Evolutionary conservation across 108 stramenopile species (phyloP).

Genomic region (Stephanodiscus minutulus): DNA sequence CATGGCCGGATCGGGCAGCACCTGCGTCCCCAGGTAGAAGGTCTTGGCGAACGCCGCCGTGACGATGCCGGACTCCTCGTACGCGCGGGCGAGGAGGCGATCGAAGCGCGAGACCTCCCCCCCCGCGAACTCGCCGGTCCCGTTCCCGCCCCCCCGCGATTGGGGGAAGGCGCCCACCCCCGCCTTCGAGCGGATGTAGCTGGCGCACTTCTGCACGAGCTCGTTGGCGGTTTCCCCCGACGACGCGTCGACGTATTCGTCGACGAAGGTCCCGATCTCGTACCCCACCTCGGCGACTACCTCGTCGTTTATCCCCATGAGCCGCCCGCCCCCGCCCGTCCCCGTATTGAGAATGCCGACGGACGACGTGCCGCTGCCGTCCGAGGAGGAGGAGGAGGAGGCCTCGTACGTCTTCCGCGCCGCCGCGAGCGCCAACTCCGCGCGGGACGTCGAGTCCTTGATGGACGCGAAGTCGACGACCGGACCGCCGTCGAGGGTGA

Average conservation of each 20-base stretch:
- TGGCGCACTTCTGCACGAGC: slow-evolving; percentile 69
- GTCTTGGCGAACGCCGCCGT: slow-evolving; percentile 96
- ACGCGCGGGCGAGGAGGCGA: slow-evolving; percentile 69
- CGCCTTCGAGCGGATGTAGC: slow-evolving; percentile 68
- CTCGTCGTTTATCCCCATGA: slow-evolving; percentile 89
- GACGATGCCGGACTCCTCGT: slow-evolving; percentile 94
- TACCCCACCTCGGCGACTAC: slow-evolving; percentile 86
- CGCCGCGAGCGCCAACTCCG: slow-evolving; percentile 67
- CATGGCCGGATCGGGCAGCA: slow-evolving; percentile 67
- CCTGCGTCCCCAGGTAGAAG: slow-evolving; percentile 92
- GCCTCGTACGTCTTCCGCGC: slow-evolving; percentile 60
- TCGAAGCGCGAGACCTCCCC: slow-evolving; percentile 49
- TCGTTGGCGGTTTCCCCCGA: slow-evolving; percentile 39
- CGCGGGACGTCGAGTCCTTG: slow-evolving; percentile 68
- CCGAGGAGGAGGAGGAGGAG: slow-evolving; percentile 6
- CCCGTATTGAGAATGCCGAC: background rate
- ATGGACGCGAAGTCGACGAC: slow-evolving; percentile 85
- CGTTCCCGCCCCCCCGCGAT: slow-evolving; percentile 11
- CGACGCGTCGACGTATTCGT: slow-evolving; percentile 41
- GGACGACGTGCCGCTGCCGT: background rate
- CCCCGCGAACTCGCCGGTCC: slow-evolving; percentile 23
- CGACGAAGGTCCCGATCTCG: slow-evolving; percentile 65
- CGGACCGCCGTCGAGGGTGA: slow-evolving; percentile 72
- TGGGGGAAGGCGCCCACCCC: slow-evolving; percentile 56
- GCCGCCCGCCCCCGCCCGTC: slow-evolving; percentile 11